Evolutionary conservation across 2,329 filamentous ascomycete species (phyloP).

Genomic region (Penicillium rolfsii): DNA sequence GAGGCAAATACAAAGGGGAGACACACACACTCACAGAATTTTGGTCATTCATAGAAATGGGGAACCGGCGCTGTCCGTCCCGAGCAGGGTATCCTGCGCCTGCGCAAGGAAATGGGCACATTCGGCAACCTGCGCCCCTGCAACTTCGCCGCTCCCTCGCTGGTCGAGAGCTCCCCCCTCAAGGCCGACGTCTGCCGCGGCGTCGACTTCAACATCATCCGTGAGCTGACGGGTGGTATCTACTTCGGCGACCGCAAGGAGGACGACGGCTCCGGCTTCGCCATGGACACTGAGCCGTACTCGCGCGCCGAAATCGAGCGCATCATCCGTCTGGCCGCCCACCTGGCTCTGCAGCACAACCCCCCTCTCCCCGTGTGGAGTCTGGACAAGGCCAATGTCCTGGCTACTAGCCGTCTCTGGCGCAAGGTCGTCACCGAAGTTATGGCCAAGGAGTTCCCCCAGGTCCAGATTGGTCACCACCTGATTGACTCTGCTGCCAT

Average conservation of each 20-base stretch:
- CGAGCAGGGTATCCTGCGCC: slow-evolving; percentile 85
- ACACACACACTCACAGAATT: not conserved
- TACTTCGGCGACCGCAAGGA: slow-evolving; percentile 93
- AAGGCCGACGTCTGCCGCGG: slow-evolving; percentile 83
- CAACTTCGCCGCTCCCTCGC: slow-evolving; percentile 86
- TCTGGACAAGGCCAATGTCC: slow-evolving; percentile 94
- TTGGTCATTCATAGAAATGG: slow-evolving; percentile 69
- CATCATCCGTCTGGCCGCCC: slow-evolving; percentile 77
- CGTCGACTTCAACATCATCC: slow-evolving; percentile 89
- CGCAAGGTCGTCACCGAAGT: slow-evolving; percentile 82
- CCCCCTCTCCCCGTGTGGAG: slow-evolving; percentile 80
- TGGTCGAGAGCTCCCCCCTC: slow-evolving; percentile 83
- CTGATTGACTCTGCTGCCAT: slow-evolving; percentile 96
- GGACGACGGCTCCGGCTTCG: slow-evolving; percentile 70
- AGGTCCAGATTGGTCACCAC: slow-evolving; percentile 82
- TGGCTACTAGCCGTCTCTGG: slow-evolving; percentile 89
- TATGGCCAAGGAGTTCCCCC: slow-evolving; percentile 85
- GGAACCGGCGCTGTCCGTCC: slow-evolving; percentile 85
- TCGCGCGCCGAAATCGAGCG: slow-evolving; percentile 83
- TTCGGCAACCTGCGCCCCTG: slow-evolving; percentile 96
- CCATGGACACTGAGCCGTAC: slow-evolving; percentile 87
- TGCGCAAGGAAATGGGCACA: slow-evolving; percentile 90
- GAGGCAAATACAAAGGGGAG: not conserved
- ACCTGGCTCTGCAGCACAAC: slow-evolving; percentile 75
- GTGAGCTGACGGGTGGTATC: slow-evolving; percentile 88